Percentiles rank a stretch among this genome's conserved stretches.
phyloP scores from a whole-genome alignment of 2,329 filamentous ascomycete genomes.

The Pyricularia sp. region DNA sequence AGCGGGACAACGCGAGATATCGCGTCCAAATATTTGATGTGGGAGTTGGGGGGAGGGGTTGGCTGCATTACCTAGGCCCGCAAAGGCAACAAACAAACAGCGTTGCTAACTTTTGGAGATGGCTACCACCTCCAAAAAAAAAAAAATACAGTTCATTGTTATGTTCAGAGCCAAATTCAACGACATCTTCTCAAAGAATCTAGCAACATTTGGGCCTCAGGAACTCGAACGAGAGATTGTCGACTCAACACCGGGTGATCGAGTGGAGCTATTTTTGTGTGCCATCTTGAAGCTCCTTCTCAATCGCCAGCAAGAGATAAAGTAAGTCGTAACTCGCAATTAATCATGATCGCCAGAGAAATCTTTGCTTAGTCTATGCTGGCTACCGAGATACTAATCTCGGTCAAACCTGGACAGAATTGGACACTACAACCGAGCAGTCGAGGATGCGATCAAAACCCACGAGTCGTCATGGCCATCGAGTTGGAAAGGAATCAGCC shows the following conservation, averaged over 20 bases:
- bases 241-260: slow-evolving; percentile 65
- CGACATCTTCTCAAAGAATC: slow-evolving; percentile 76
- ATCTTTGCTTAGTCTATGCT: neutral
- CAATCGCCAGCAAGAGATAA: slow-evolving; percentile 97
- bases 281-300: slow-evolving; percentile 76
- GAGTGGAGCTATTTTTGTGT: slow-evolving; percentile 80
- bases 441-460: slow-evolving; percentile 81
- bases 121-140: neutral
- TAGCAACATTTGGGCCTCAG: slow-evolving; percentile 84
- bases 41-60: slow-evolving; percentile 14
- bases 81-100: neutral
- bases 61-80: slow-evolving; percentile 1
- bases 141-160: slow-evolving; percentile 65
- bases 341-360: slow-evolving; percentile 2
- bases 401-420: slow-evolving; percentile 42
- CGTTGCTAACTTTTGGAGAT: neutral
- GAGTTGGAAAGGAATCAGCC: slow-evolving; percentile 69
- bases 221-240: slow-evolving; percentile 82
- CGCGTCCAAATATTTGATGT: slow-evolving; percentile 25
- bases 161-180: slow-evolving; percentile 94
- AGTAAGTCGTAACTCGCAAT: slow-evolving; percentile 47
- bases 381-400: neutral
- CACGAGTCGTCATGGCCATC: slow-evolving; percentile 82
- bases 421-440: slow-evolving; percentile 81
- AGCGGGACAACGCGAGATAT: slow-evolving; percentile 35